Evolutionary conservation across 352 stramenopile genomes (phyloP).

Genomic region (Achlya hypogyna): DNA sequence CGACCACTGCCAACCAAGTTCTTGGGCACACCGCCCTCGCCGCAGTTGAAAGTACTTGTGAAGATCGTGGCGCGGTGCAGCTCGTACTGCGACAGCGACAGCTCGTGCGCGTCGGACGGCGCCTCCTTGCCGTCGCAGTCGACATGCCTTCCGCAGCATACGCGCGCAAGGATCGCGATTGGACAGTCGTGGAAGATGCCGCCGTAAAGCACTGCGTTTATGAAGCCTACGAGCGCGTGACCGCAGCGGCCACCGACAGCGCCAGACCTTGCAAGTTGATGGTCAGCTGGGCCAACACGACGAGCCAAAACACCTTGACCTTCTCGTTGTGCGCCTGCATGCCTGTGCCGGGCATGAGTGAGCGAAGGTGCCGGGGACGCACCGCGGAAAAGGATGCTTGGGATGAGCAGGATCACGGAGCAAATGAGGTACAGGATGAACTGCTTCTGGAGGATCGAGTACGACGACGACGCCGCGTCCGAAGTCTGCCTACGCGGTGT

Average conservation of each 20-base stretch:
- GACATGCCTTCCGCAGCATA: not conserved
- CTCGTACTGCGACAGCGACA: constrained; percentile 33
- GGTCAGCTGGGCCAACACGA: not conserved
- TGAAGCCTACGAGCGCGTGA: not conserved
- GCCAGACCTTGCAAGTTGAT: not conserved
- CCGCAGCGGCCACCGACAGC: not conserved
- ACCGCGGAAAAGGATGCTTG: not conserved
- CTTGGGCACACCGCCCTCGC: not conserved
- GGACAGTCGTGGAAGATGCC: not conserved
- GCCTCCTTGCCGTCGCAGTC: not conserved
- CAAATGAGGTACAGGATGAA: not conserved
- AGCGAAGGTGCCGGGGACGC: not conserved
- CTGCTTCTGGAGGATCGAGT: not conserved
- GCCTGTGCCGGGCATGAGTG: too few relatives aligned
- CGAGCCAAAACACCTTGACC: not conserved
- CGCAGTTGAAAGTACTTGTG: constrained; percentile 18
- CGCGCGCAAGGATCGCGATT: not conserved
- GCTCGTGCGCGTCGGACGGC: constrained; percentile 35
- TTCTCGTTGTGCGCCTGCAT: not conserved
- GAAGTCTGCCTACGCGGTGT: not conserved
- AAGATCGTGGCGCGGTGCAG: constrained; percentile 21
- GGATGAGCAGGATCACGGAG: not conserved
- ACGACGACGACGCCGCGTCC: not conserved
- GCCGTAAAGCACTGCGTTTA: constrained; percentile 10
- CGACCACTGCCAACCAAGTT: not conserved